Percentiles rank a stretch among this genome's conserved stretches.
Evolutionary conservation across 345 rosid genomes (phyloP).

Genomic region (Corchorus olitorius): DNA sequence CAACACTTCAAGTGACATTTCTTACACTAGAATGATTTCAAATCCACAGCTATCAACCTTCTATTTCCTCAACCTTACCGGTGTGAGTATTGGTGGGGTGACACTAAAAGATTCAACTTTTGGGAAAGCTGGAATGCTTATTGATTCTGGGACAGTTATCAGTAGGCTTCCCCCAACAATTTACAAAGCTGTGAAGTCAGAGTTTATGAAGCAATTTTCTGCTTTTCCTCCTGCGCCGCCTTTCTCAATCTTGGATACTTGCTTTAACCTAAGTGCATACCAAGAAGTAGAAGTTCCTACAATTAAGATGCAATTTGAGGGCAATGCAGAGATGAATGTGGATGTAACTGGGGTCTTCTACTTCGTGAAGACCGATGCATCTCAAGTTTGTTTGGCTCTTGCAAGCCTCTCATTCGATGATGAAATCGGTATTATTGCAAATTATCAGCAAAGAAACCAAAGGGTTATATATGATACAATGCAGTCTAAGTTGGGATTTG

Average conservation of each 20-base stretch:
- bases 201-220: constrained; percentile 69
- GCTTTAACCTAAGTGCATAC: constrained; percentile 76
- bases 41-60: constrained; percentile 67
- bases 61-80: constrained; percentile 80
- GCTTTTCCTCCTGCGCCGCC: constrained; percentile 70
- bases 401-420: constrained; percentile 74
- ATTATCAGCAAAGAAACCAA: constrained; percentile 87
- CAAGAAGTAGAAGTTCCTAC: constrained; percentile 69
- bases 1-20: constrained; percentile 62
- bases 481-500: constrained; percentile 67
- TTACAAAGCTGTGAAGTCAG: constrained; percentile 65
- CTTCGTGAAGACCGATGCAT: constrained; percentile 68
- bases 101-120: constrained; percentile 41
- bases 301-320: constrained; percentile 60
- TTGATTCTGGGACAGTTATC: constrained; percentile 91
- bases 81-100: constrained; percentile 62
- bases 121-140: constrained; percentile 48
- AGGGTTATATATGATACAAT: constrained; percentile 80
- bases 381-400: constrained; percentile 82
- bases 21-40: constrained; percentile 62
- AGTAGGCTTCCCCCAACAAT: constrained; percentile 77
- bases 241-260: constrained; percentile 77
- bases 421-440: constrained; percentile 71
- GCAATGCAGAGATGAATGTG: constrained; percentile 53
- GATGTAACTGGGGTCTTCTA: constrained; percentile 76